These are phyloP conservation scores for Exserohilum turcica DNA, from an alignment of 2,329 filamentous ascomycete species.

Conservation along the genomic window DNA sequence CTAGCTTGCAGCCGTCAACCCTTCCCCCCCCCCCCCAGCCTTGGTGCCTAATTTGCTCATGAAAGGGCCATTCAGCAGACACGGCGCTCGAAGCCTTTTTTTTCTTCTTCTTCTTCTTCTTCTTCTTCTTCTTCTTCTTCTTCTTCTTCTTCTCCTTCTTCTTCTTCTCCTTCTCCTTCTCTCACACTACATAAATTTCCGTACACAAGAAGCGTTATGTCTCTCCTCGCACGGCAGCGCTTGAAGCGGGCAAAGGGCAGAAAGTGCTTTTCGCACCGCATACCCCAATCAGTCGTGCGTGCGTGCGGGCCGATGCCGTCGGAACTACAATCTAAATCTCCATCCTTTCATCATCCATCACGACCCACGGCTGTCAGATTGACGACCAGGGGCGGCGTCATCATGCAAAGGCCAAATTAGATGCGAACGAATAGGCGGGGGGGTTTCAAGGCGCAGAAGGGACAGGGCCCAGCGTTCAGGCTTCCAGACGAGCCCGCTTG, in stretches of 20 bases:
- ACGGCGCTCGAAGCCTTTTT: neutral
- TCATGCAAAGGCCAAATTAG: conserved; percentile 14
- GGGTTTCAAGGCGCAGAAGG: conserved; percentile 11
- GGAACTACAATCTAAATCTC: conserved; percentile 6
- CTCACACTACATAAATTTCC: neutral
- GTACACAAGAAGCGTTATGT: neutral
- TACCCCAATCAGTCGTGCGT: conserved; percentile 13
- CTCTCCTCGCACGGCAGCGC: too few species aligned
- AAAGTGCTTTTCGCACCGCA: conserved; percentile 11
- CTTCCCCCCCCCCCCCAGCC: neutral
- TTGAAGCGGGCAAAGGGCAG: neutral
- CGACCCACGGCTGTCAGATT: conserved; percentile 4
- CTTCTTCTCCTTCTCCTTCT: too few species aligned
- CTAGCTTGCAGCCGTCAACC: neutral
- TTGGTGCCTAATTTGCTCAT: neutral
- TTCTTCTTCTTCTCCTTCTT: too few species aligned
- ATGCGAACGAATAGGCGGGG: conserved; percentile 18
- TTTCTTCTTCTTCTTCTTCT: neutral
- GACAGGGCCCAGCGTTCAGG: conserved; percentile 5
- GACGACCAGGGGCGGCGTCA: conserved; percentile 17
- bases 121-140: too few species aligned
- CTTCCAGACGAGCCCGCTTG: conserved; percentile 4
- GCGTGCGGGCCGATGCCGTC: conserved; percentile 16
- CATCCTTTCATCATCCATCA: conserved; percentile 1
- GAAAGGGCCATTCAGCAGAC: neutral